Conservation (phyloP, 2,329 filamentous ascomycete species). For the Verticillium isaacii region DNA sequence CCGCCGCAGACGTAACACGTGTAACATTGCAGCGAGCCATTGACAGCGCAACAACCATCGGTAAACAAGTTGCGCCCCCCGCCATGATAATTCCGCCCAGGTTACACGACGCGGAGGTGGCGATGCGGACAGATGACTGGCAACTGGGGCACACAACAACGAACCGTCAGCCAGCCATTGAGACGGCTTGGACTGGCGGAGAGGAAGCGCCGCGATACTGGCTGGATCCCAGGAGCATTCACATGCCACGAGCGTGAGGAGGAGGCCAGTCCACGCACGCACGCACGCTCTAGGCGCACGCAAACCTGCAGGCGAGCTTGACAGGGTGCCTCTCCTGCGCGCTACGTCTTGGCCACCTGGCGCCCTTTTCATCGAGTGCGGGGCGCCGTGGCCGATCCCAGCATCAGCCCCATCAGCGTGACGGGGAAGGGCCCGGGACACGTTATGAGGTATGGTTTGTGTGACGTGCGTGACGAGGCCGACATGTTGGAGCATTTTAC, state of each 20-base stretch:
- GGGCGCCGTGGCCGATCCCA: background rate
- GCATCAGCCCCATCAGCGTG: background rate
- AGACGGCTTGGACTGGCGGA: background rate
- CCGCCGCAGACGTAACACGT: background rate
- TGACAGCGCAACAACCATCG: background rate
- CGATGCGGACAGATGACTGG: background rate
- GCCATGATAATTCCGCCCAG: background rate
- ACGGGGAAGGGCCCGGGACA: background rate
- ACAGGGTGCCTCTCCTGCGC: background rate
- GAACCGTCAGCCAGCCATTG: background rate
- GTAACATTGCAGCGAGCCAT: background rate
- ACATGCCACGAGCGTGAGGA: background rate
- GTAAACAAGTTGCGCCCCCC: background rate
- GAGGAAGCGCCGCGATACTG: background rate
- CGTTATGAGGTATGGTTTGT: background rate
- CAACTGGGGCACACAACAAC: background rate
- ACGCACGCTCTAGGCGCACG: background rate
- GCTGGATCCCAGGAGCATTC: background rate
- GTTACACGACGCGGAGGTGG: background rate
- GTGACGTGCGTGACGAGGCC: background rate
- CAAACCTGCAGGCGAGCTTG: background rate
- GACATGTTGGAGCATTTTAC: background rate
- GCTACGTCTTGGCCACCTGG: background rate
- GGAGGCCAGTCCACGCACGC: background rate
- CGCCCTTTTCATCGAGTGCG: background rate